Base-by-base conservation (phyloP, 2,329 filamentous ascomycete species). In the Coniella lustricola region DNA sequence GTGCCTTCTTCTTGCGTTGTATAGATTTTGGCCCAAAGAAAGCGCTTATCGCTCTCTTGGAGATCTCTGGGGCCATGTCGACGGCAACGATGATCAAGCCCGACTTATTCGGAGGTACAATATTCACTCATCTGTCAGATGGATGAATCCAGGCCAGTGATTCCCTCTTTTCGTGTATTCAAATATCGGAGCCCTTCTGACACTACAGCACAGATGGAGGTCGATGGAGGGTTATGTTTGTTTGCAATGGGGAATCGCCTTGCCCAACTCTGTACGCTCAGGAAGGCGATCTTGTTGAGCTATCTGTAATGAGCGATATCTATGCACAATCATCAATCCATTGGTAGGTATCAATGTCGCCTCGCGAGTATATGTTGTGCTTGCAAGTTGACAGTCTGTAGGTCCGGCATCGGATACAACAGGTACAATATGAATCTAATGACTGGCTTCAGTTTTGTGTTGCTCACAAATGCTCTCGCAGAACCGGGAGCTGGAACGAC, bases 261-360 rank as follows among this genome's bases (percentile, higher is more conserved):
- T 55, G 53, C 20, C 53, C 53, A 3, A 54, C 48, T 1, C 29
- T 55, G 7, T 47, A 48, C 10, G 49, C 53, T 4, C 45, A 55
- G n/a, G 51, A 55, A 25, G 53, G 53, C 29, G 53, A 55, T 33
- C 37, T 55, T 36, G 49, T 55, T 18, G 46, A 54, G n/a, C 18
- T 55, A 12, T 32, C 43, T 4, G 51, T 55, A 7, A 51, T 52
- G 16, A 55, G 44, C 31, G 51, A 55, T 17, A 44, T 48, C 12
- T 55, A 54, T 21, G 45, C 48, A 8, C 53, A 55, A 21, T 48
- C 45, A 9, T 55, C 53, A 7, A 52, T 54, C n/a, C 53, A 54
- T 37, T 54, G 48, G 53, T 55, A 43, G 14, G 17, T 37, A 18
- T 38, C 36, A 12, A 13, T 21, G n/a, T n/a, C n/a, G n/a, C n/a